Percentiles rank a stretch among this genome's conserved stretches.
These are phyloP conservation scores for Macrocybe gigantea DNA, from an alignment of 768 basidiomycete species.

Conservation along the genomic window DNA sequence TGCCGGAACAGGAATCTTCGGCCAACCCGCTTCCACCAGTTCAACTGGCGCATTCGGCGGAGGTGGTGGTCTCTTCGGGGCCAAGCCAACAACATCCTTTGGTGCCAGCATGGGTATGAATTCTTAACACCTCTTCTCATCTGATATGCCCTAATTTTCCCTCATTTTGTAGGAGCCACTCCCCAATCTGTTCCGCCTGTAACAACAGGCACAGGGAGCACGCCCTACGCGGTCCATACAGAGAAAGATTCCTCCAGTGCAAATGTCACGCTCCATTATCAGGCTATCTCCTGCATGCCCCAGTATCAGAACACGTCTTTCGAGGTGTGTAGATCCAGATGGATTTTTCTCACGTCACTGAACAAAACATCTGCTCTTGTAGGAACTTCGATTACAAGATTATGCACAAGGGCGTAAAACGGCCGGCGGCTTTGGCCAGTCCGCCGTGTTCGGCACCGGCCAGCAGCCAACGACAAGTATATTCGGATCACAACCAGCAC, in stretches of 20 bases:
- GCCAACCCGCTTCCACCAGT: constrained; percentile 36
- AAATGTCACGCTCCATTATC: constrained; percentile 58
- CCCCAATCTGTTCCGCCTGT: constrained; percentile 37
- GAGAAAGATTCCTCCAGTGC: constrained; percentile 62
- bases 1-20: constrained; percentile 48
- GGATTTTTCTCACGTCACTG: constrained; percentile 5
- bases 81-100: constrained; percentile 35
- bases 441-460: constrained; percentile 40
- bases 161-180: constrained; percentile 18
- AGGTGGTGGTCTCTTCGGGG: constrained; percentile 28
- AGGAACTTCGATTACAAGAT: constrained; percentile 78
- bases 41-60: constrained; percentile 41
- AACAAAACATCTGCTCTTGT: constrained; percentile 5
- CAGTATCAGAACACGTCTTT: constrained; percentile 73
- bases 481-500: constrained; percentile 43
- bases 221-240: constrained; percentile 47
- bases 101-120: constrained; percentile 24
- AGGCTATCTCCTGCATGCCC: constrained; percentile 78
- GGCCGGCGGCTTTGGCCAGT: constrained; percentile 55
- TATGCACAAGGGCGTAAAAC: constrained; percentile 72
- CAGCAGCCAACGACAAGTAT: constrained; percentile 35
- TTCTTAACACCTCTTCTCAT: neutral
- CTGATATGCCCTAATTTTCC: neutral
- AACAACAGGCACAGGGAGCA: constrained; percentile 65
- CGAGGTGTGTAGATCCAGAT: constrained; percentile 42